phyloP scores from a whole-genome alignment of 768 basidiomycete species.

The Galerina marginata region DNA sequence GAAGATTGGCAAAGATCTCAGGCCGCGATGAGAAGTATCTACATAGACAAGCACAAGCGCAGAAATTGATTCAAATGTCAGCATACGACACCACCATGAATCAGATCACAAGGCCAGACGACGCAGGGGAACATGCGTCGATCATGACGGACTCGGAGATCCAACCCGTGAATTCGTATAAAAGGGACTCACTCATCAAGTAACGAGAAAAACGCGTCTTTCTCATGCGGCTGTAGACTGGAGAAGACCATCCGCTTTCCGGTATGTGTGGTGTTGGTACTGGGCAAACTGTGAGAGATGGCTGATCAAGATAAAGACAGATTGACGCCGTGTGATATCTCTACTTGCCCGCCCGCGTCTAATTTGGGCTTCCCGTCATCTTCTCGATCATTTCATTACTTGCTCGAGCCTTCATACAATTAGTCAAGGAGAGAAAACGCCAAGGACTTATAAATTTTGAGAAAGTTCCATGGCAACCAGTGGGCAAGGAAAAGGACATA shows the following conservation, averaged over 20 bases:
- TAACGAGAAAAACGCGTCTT: slow-evolving; percentile 81
- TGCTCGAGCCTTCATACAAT: background rate
- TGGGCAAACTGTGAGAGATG: slow-evolving; percentile 8
- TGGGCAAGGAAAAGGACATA: background rate
- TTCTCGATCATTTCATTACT: slow-evolving; percentile 12
- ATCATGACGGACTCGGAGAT: slow-evolving; percentile 5
- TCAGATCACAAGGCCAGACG: slow-evolving; percentile 19
- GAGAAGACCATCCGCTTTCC: slow-evolving; percentile 67
- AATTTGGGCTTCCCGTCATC: background rate
- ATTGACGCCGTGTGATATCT: background rate
- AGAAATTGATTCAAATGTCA: slow-evolving; percentile 18
- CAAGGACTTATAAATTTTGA: slow-evolving; percentile 6
- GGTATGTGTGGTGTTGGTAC: slow-evolving; percentile 21
- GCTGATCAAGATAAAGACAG: slow-evolving; percentile 17
- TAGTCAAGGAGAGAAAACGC: too few species aligned
- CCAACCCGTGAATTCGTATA: slow-evolving; percentile 11
- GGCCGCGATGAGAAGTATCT: slow-evolving; percentile 81
- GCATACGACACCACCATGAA: slow-evolving; percentile 14
- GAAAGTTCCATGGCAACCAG: background rate
- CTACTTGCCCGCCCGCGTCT: background rate
- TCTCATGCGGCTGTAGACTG: slow-evolving; percentile 68
- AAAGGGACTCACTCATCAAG: slow-evolving; percentile 71
- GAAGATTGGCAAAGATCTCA: slow-evolving; percentile 54
- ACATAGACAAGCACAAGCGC: slow-evolving; percentile 9
- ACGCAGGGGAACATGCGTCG: slow-evolving; percentile 15